Evolutionary conservation across 345 rosid genomes (phyloP).

Genomic region (Reutealis trisperma): DNA sequence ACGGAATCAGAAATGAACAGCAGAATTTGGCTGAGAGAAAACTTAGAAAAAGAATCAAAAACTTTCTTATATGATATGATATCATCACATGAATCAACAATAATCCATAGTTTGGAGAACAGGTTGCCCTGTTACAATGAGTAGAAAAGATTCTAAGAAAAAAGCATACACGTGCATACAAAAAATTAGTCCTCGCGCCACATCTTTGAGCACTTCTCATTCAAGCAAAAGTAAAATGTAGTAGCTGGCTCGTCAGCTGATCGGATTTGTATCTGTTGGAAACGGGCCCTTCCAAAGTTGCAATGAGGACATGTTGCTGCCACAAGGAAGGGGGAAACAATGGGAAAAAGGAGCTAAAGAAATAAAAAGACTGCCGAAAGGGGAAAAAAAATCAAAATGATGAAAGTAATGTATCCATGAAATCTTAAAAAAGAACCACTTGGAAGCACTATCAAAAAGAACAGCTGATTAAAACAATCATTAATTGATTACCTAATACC

Average conservation of each 20-base stretch:
- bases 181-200: conserved; percentile 42
- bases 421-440: not conserved
- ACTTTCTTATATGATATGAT: too few relatives aligned
- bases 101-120: not conserved
- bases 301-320: conserved; percentile 65
- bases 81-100: not conserved
- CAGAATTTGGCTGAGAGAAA: too few relatives aligned
- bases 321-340: not conserved
- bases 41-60: too few relatives aligned
- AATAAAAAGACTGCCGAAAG: not conserved
- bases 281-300: conserved; percentile 53
- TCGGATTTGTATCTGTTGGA: conserved; percentile 58
- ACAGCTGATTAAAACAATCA: not conserved
- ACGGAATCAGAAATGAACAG: too few relatives aligned
- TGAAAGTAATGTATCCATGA: not conserved
- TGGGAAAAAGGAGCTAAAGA: not conserved
- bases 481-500: not conserved
- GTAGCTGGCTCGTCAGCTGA: conserved; percentile 74
- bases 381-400: not conserved
- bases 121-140: not conserved
- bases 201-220: conserved; percentile 45
- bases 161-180: not conserved
- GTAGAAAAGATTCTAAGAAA: too few relatives aligned
- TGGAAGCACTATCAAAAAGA: not conserved
- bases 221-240: conserved; percentile 61